phyloP scores from a whole-genome alignment of 768 basidiomycete species.

The Xerocomellus dryophilus region DNA sequence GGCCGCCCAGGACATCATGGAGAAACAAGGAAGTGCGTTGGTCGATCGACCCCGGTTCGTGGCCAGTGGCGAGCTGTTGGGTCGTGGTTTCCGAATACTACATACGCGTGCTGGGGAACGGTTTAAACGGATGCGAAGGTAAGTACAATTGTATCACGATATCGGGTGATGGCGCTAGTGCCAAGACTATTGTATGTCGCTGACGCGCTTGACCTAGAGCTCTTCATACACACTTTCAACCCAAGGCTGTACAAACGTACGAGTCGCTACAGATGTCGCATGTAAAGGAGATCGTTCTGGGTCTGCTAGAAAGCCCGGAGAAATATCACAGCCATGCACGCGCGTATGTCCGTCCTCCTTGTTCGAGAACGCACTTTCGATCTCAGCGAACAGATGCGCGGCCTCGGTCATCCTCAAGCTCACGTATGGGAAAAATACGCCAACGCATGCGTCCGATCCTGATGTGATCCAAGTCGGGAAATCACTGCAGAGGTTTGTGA shows the following conservation, averaged over 20 bases:
- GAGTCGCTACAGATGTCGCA: slow-evolving; percentile 41
- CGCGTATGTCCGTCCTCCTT: slow-evolving; percentile 40
- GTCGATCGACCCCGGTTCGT: slow-evolving; percentile 49
- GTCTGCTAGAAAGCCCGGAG: slow-evolving; percentile 11
- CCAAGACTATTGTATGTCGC: not conserved
- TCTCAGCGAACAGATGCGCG: slow-evolving; percentile 10
- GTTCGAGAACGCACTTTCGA: slow-evolving; percentile 20
- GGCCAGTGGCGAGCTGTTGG: slow-evolving; percentile 47
- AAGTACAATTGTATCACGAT: not conserved
- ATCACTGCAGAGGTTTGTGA: slow-evolving; percentile 19
- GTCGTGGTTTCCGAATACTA: slow-evolving; percentile 51
- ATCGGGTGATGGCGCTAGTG: too few relatives aligned
- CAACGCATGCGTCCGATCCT: slow-evolving; percentile 13
- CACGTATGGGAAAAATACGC: slow-evolving; percentile 20
- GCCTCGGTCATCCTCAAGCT: slow-evolving; percentile 16
- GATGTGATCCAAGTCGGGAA: slow-evolving; percentile 19
- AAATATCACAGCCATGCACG: slow-evolving; percentile 7
- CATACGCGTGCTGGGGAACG: slow-evolving; percentile 48
- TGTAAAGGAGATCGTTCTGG: slow-evolving; percentile 9
- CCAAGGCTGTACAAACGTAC: slow-evolving; percentile 44
- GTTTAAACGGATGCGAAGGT: slow-evolving; percentile 55
- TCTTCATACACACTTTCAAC: slow-evolving; percentile 52
- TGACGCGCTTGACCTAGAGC: slow-evolving; percentile 33
- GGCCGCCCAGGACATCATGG: slow-evolving; percentile 58
- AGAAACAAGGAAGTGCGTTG: slow-evolving; percentile 49